phyloP scores from a whole-genome alignment of 2,329 filamentous ascomycete genomes.

The Xylaria sp. region DNA sequence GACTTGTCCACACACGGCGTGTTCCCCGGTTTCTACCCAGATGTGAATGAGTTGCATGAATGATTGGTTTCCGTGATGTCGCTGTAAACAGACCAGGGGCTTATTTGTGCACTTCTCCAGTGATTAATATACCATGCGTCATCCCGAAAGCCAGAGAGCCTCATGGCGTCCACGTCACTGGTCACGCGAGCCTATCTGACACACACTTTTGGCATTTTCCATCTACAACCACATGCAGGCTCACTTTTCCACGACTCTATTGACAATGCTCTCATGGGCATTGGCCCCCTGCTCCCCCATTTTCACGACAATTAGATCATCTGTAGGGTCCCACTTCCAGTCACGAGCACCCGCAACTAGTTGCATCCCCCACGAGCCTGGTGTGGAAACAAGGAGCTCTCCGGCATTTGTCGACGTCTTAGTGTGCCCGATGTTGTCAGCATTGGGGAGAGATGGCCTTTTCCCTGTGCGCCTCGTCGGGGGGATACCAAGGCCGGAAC shows the following conservation, averaged over 20 bases:
- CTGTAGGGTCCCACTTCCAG: conserved; percentile 32
- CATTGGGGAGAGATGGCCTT: background rate
- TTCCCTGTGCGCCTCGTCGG: background rate
- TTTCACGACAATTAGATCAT: conserved; percentile 12
- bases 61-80: conserved; percentile 2
- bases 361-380: conserved; percentile 30
- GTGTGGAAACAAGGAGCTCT: conserved; percentile 7
- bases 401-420: conserved; percentile 16
- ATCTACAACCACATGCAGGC: conserved; percentile 22
- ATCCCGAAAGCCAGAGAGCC: background rate
- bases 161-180: conserved; percentile 23
- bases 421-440: conserved; percentile 3
- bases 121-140: background rate
- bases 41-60: conserved; percentile 14
- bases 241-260: conserved; percentile 2
- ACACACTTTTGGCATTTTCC: conserved; percentile 24
- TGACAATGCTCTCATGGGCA: conserved; percentile 17
- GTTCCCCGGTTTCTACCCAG: background rate
- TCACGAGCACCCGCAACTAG: conserved; percentile 33
- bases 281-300: conserved; percentile 24
- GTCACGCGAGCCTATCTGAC: conserved; percentile 22
- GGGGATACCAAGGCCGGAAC: background rate
- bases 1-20: background rate
- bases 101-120: background rate
- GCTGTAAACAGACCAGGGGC: background rate